phyloP scores from a whole-genome alignment of 331 rosid genomes.

The Pyrus hybrid region DNA sequence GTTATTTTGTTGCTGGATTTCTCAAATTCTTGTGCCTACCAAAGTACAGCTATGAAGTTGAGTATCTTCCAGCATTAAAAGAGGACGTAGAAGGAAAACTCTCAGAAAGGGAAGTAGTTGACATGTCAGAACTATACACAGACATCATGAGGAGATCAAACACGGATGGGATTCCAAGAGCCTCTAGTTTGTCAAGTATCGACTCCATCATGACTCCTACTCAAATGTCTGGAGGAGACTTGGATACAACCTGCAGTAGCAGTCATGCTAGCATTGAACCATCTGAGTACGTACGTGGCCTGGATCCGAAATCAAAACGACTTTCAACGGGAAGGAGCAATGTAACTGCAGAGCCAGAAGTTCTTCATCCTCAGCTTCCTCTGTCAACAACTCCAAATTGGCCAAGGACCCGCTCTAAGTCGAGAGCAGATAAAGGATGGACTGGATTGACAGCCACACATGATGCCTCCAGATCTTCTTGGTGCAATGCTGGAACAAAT shows the following conservation, averaged over 20 bases:
- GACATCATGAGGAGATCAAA: slow-evolving; percentile 84
- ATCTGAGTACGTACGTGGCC: slow-evolving; percentile 94
- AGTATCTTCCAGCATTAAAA: slow-evolving; percentile 81
- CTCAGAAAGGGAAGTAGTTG: slow-evolving; percentile 64
- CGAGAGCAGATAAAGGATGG: slow-evolving; percentile 91
- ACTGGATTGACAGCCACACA: slow-evolving; percentile 76
- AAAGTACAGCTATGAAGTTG: slow-evolving; percentile 85
- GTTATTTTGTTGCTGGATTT: slow-evolving; percentile 97
- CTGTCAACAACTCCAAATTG: slow-evolving; percentile 92
- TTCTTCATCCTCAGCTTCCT: slow-evolving; percentile 85
- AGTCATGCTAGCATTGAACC: slow-evolving; percentile 91
- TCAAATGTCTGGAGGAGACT: slow-evolving; percentile 84
- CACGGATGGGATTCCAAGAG: slow-evolving; percentile 88
- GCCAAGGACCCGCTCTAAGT: slow-evolving; percentile 97
- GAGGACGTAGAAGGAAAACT: slow-evolving; percentile 64
- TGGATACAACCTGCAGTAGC: slow-evolving; percentile 60
- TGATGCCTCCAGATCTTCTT: slow-evolving; percentile 67
- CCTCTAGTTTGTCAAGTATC: slow-evolving; percentile 97
- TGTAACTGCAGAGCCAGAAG: slow-evolving; percentile 88
- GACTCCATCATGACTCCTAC: slow-evolving; percentile 98
- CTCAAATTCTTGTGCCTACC: slow-evolving; percentile 93
- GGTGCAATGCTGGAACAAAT: slow-evolving; percentile 65
- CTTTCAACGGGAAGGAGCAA: slow-evolving; percentile 75
- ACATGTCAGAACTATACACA: slow-evolving; percentile 74
- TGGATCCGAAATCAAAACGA: slow-evolving; percentile 94